A percentile compares a stretch with the other conserved stretches of the same genome.
Evolutionary conservation across 768 basidiomycete species (phyloP).

Genomic region (Agrocybe praecox): DNA sequence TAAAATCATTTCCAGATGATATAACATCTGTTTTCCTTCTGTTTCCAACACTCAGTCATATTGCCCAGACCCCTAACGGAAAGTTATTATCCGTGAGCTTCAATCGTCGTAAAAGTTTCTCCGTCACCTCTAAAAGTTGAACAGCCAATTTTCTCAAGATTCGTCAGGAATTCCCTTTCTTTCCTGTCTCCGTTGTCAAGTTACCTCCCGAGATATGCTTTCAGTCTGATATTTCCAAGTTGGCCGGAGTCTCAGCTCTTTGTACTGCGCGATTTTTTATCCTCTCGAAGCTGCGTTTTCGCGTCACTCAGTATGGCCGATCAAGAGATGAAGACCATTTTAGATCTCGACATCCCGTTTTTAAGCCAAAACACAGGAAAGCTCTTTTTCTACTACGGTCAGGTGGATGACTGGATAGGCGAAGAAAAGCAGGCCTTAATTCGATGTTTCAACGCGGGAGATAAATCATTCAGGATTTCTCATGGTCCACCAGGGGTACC

Average conservation of each 20-base stretch:
- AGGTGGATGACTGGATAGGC: slow-evolving; percentile 72
- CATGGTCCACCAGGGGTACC: slow-evolving; percentile 53
- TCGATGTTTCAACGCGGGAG: slow-evolving; percentile 35
- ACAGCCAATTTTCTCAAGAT: slow-evolving; percentile 52
- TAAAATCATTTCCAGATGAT: slow-evolving; percentile 44
- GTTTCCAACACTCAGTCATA: slow-evolving; percentile 70
- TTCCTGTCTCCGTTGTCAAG: slow-evolving; percentile 45
- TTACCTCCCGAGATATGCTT: slow-evolving; percentile 37
- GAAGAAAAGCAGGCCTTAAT: slow-evolving; percentile 50
- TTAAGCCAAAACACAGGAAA: slow-evolving; percentile 41
- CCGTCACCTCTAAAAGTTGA: not conserved
- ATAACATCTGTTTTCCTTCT: slow-evolving; percentile 57
- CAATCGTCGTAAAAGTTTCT: not conserved
- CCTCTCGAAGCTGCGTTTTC: slow-evolving; percentile 51
- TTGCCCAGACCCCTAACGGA: slow-evolving; percentile 69
- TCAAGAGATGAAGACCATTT: slow-evolving; percentile 69
- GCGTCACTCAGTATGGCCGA: slow-evolving; percentile 62
- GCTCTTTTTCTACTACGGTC: slow-evolving; percentile 59
- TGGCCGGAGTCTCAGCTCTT: slow-evolving; percentile 52
- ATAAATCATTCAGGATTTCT: slow-evolving; percentile 35
- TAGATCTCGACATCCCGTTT: slow-evolving; percentile 48
- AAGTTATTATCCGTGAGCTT: slow-evolving; percentile 53
- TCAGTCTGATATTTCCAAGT: slow-evolving; percentile 45
- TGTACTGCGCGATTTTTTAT: slow-evolving; percentile 51
- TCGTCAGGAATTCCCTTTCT: slow-evolving; percentile 42